A percentile compares a stretch with the other conserved stretches of the same genome.
Evolutionary conservation across 2,329 filamentous ascomycete species (phyloP).

Genomic region (Lanzia echinophila): DNA sequence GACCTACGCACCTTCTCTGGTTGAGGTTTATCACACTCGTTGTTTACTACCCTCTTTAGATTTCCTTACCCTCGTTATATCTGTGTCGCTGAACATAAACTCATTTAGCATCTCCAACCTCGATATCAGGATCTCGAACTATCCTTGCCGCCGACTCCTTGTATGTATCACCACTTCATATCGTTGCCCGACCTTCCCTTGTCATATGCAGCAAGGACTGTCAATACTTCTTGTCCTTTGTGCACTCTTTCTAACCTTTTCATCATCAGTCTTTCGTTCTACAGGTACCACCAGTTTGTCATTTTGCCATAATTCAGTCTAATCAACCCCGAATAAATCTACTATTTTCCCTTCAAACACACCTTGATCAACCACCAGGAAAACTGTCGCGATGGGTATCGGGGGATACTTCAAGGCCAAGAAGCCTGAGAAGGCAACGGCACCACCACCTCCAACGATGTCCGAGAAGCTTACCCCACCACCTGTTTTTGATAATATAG

Average conservation of each 20-base stretch:
- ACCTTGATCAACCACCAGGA: conserved; percentile 7
- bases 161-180: background rate
- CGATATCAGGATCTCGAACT: background rate
- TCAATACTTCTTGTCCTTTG: background rate
- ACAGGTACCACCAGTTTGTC: background rate
- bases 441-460: conserved; percentile 33
- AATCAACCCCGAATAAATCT: background rate
- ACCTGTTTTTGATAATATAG: conserved; percentile 35
- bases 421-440: conserved; percentile 31
- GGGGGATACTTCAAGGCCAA: conserved; percentile 56
- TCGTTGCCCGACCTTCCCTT: background rate
- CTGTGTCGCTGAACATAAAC: background rate
- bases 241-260: background rate
- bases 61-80: background rate
- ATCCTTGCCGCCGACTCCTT: background rate
- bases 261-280: background rate
- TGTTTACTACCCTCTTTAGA: background rate
- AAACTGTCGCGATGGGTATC: conserved; percentile 47
- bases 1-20: no score
- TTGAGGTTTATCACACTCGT: background rate
- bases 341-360: background rate
- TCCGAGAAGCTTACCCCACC: conserved; percentile 36
- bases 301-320: background rate
- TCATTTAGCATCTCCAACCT: background rate
- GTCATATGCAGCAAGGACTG: background rate